Percentiles rank a stretch among this genome's conserved stretches.
phyloP scores from a whole-genome alignment of 2,329 filamentous ascomycete genomes.

The Chaetomium sp. region DNA sequence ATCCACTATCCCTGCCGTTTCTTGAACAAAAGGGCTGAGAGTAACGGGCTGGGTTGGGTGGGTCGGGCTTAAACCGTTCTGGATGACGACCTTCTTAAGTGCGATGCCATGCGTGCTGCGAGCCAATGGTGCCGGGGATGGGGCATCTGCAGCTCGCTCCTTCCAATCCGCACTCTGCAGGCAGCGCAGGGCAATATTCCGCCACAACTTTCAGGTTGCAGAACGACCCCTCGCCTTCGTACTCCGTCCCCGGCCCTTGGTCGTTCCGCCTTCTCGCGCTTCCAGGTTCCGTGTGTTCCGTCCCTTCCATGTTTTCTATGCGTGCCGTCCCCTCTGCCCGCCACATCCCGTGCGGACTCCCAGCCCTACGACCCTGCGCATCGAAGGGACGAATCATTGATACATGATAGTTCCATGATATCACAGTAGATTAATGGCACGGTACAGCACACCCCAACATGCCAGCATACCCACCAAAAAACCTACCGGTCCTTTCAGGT shows the following conservation, averaged over 20 bases:
- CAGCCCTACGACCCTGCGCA: constrained; percentile 13
- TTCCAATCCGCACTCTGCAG: constrained; percentile 6
- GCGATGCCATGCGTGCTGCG: constrained; percentile 13
- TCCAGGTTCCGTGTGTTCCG: constrained; percentile 1
- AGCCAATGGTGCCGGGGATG: constrained; percentile 4
- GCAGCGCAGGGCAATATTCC: constrained; percentile 1
- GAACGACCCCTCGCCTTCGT: neutral
- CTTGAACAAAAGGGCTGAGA: constrained; percentile 10
- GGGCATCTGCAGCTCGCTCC: constrained; percentile 16
- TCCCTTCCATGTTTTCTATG: constrained; percentile 2
- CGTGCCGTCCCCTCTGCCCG: constrained; percentile 16
- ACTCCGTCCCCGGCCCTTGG: too few relatives aligned
- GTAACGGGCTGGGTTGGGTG: neutral
- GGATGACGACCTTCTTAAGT: constrained; percentile 13
- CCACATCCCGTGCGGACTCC: constrained; percentile 18
- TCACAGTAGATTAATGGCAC: neutral
- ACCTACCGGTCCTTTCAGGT: neutral
- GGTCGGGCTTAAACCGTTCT: constrained; percentile 13
- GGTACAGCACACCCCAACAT: neutral
- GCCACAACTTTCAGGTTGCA: neutral
- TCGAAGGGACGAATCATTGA: neutral
- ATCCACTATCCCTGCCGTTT: constrained; percentile 1
- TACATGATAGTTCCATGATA: neutral
- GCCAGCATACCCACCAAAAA: neutral
- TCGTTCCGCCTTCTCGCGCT: neutral